Base-by-base conservation (phyloP, 768 basidiomycete species). In the Daedalea quercina region DNA sequence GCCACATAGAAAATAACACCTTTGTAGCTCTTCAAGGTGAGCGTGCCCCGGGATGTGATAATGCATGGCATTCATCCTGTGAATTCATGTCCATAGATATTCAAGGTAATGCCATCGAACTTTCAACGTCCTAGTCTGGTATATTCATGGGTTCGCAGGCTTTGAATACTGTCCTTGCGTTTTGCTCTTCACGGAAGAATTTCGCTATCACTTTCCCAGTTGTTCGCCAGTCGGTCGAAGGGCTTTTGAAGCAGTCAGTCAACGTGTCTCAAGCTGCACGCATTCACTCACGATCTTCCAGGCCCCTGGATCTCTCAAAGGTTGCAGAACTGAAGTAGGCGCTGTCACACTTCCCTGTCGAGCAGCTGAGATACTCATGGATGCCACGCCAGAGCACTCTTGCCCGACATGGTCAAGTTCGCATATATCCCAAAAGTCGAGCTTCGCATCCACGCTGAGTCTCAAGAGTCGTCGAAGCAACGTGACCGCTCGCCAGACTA, bases 111-210 rank as follows among this genome's bases (percentile, higher is more conserved):
- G 12, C 23, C 35, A 31, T 26, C n/a, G 8, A n/a, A n/a, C n/a
- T n/a, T n/a, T n/a, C n/a, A n/a, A n/a, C n/a, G n/a, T n/a, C n/a
- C n/a, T n/a, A n/a, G n/a, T n/a, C n/a, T n/a, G n/a, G n/a, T n/a
- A n/a, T n/a, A n/a, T n/a, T n/a, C n/a, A n/a, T n/a, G n/a, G n/a
- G n/a, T n/a, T n/a, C n/a, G n/a, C n/a, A 94, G 89, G 89, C 91
- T 9, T 71, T 94, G 44, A 94, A 94, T 60, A 90, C 91, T 13
- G 89, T 95, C 3, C 77, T 94, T 37, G 91, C 87, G 0, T 95
- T 95, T 62, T 77, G 91, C 35, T 87, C 89, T 2, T 84, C 89
- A 0, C 76, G 89, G 55, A 87, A 89, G 57, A 81, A 88, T 57
- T 67, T 94, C 31, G 87, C 90, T 7, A 84, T 81, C 7, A 93